Conservation (phyloP, 164 flowering plant species). For the Protea cynaroides region DNA sequence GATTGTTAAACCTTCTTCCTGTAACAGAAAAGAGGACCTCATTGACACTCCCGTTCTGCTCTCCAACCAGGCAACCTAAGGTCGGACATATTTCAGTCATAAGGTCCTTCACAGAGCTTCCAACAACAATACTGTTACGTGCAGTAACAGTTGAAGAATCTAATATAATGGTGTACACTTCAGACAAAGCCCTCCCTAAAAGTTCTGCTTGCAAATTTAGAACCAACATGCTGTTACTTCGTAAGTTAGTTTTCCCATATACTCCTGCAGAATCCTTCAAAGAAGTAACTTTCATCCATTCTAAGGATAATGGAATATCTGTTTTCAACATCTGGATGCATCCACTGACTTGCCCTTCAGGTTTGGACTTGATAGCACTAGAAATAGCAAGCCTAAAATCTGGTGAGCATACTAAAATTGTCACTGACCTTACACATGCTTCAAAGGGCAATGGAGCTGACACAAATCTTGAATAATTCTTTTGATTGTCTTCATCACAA, state of each 20-base stretch:
- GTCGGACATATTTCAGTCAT: slow-evolving; percentile 39
- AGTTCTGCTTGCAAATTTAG: slow-evolving; percentile 41
- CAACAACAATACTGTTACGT: slow-evolving; percentile 62
- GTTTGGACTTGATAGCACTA: slow-evolving; percentile 54
- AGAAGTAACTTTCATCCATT: slow-evolving; percentile 49
- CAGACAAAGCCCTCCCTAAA: slow-evolving; percentile 60
- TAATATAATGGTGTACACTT: slow-evolving; percentile 53
- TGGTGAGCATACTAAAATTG: slow-evolving; percentile 43
- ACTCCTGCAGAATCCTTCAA: slow-evolving; percentile 21
- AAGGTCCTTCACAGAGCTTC: slow-evolving; percentile 47
- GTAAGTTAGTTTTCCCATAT: slow-evolving; percentile 8
- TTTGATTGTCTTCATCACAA: slow-evolving; percentile 22
- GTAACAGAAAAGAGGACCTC: slow-evolving; percentile 35
- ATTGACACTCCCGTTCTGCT: slow-evolving; percentile 21
- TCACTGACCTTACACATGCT: slow-evolving; percentile 42
- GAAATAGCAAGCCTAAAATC: slow-evolving; percentile 49
- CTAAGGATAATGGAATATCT: slow-evolving; percentile 64
- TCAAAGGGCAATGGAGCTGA: slow-evolving; percentile 20
- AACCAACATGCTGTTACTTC: slow-evolving; percentile 5
- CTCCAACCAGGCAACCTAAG: slow-evolving; percentile 38
- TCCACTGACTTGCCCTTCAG: slow-evolving; percentile 86
- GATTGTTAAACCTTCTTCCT: slow-evolving; percentile 19
- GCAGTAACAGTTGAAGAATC: slow-evolving; percentile 54
- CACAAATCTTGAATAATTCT: slow-evolving; percentile 9
- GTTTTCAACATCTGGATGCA: slow-evolving; percentile 38